Evolutionary conservation across 495 filamentous ascomycete genomes (phyloP), one percentile per base, ranked within the genome.

Genomic region (Aspergillus nanangensis): DNA sequence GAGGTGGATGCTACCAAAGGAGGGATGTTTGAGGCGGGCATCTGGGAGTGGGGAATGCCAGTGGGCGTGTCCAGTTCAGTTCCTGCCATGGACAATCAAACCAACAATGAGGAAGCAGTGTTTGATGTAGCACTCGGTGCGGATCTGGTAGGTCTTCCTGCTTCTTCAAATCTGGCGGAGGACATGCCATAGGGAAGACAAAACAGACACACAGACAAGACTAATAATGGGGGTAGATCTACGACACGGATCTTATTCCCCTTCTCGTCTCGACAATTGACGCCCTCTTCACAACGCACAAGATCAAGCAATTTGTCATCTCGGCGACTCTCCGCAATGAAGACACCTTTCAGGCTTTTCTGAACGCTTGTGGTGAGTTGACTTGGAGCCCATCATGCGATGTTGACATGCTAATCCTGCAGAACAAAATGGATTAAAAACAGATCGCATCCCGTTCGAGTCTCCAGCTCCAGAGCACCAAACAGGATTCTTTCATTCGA

Each of bases 271-370:
- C 69, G 1, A 83, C 82, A 13, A 53, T 87, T 20, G 53, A 60
- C 4, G 64, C 75, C 41, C 66, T 84, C 3, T 80, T 86, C 48
- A 61, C 71, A 19, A 65, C 69, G 24, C 74, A 78, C 36, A 33
- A 56, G 0, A 43, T 78, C 13, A 52, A 70, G 35, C 24, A 69
- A 11, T 77, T 81, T 23, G 55, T 88, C 18, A 76, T 86, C 35
- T 67, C 81, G 0, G 79, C 76, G 8, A 80, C 81, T 2, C 62
- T 86, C 15, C 73, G 84, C 22, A 86, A 85, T 44, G 64, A 79
- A 49, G 61, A 82, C 21, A 88, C 84, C 0, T 78, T 84, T 56
- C 61, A 72, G 36, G 59, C 60, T 1, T 87, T 88, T 44, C 40
- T 72, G 31, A 49, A 65, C 27, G 73, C 64, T 27, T 87, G 83